Base-by-base conservation (phyloP, 257 asterid genomes). In the Solanum arcanum region DNA sequence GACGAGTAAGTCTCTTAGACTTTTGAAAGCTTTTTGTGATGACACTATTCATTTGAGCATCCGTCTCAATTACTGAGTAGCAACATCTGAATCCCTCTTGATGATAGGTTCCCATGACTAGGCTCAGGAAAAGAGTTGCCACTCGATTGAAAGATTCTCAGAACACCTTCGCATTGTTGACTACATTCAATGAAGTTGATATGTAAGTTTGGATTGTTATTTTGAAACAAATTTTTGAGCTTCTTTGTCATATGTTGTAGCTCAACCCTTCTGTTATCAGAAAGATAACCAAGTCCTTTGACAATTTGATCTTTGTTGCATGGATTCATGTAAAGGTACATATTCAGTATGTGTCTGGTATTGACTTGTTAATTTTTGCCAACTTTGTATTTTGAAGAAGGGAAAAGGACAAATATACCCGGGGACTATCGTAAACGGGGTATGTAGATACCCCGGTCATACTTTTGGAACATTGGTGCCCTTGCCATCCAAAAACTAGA, bases 131-230 rank as follows among this genome's bases (percentile, higher is more conserved):
- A 90, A 86, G 99, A 84, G 98, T 97, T 86, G 98, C 98, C 69
- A 92, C 95, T 3, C 95, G 99, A 86, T 90, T 97, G 96, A 96
- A 97, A 91, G 99, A 97, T 94, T 96, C 99, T 69, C 99, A 97
- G 81, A 97, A 97, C 90, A 97, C 99, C 80, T 97, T 94, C 89
- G 99, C 99, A 23, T 85, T 96, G 95, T 89, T 96, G 93, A 97
- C 99, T 44, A 97, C 99, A 78, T 96, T 96, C 92, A 97, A 97
- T 88, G 99, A 97, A 95, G 98, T 97, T 90, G 99, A 97, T 87
- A 97, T 97, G 99, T 97, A 90, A 92, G 97, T 88, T 89, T 46
- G 72, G 66, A 52, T 41, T 59, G 82, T 35, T 16, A 14, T 73
- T 86, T 49, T 41, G 46, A 81, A 80, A 49, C 69, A 81, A 44